Base-by-base conservation (phyloP, 179 eudicot genomes). In the Drosera spatulata region DNA sequence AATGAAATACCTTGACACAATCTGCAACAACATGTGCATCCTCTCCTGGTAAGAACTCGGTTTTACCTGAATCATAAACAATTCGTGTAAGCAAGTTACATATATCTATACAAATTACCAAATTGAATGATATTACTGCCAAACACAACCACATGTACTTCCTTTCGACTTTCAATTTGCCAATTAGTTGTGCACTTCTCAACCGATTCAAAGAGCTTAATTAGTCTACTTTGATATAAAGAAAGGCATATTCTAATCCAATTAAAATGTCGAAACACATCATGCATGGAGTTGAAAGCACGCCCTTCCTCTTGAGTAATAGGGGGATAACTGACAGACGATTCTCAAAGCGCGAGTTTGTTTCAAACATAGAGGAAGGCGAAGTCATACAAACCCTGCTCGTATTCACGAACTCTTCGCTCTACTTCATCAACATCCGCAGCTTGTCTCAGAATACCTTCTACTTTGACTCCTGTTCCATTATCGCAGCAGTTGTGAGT, bases 401-500 rank as follows among this genome's bases (percentile, higher is more conserved):
- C 95, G 73, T 81, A 93, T 64, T 93, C 99, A 61, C 67, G 80
- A 64, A 93, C 86, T 47, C 95, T 85, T 22, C 76, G 84, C 62
- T 93, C 87, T 82, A 93, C 99, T 66, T 81, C 84, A 15, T 93
- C 99, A 62, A 93, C 99, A 68, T 89, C 90, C 64, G 99, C 99
- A 77, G 99, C 99, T 76, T 93, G 99, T 71, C 99, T 78, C 78
- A 93, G 79, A 71, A 93, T 79, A 67, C 99, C 99, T 78, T 93
- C 99, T 37, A 79, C 83, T 77, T 66, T 81, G 64, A 75, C 77
- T 77, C 99, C 99, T 93, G 82, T 55, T 72, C 33, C 22, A 51
- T 51, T 51, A 51, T 7, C 13, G 5, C 55, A 51, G 37, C 13
- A 51, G 7, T 51, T 38, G 55, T 51, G 1, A 51, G 55, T n/a